These are phyloP conservation scores for Physcomitrium patens DNA, from an alignment of 225 moss, liverwort and hornwort genomes.

Conservation along the genomic window DNA sequence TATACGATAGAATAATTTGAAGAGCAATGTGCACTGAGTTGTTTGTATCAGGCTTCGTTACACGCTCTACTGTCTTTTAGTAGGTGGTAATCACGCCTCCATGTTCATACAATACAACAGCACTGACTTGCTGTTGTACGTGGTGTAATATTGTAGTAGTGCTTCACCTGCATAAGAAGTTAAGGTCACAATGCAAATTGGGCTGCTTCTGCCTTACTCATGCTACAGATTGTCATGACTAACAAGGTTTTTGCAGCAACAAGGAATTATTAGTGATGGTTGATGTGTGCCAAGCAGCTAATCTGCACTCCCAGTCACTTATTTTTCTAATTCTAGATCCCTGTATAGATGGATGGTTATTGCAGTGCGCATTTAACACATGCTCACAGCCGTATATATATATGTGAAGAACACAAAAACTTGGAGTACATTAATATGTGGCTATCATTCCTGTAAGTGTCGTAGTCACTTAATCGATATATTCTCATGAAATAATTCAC, in stretches of 20 bases:
- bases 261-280: conserved; percentile 94
- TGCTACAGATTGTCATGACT: not conserved
- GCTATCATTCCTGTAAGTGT: conserved; percentile 20
- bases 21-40: conserved; percentile 8
- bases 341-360: conserved; percentile 2
- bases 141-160: not conserved
- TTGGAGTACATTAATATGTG: conserved; percentile 8
- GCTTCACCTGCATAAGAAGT: not conserved
- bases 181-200: not conserved
- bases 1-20: not conserved
- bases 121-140: not conserved
- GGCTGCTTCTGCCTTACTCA: conserved; percentile 2
- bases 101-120: not conserved
- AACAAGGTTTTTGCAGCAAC: conserved; percentile 55
- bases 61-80: not conserved
- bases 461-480: conserved; percentile 7
- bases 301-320: conserved; percentile 81
- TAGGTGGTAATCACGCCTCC: conserved; percentile 5
- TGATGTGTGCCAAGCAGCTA: conserved; percentile 96
- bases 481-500: conserved; percentile 3
- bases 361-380: conserved; percentile 5
- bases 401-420: not conserved
- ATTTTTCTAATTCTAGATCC: conserved; percentile 12
- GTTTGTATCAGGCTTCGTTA: not conserved
- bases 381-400: no score